Conservation (phyloP, 2,329 filamentous ascomycete species). For the Aureobasidium sp. region DNA sequence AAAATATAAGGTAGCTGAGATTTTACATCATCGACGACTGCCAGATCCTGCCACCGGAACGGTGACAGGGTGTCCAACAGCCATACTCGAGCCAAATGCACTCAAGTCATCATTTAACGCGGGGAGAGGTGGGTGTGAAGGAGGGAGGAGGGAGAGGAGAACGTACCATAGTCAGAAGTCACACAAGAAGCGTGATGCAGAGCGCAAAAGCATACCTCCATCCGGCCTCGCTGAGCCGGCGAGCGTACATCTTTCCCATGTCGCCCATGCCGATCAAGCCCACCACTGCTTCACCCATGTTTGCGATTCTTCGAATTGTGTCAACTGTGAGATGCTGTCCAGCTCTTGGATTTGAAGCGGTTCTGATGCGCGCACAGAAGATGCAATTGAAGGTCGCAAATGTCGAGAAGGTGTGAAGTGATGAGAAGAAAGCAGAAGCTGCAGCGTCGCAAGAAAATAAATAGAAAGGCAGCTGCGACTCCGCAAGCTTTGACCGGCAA, state of each 20-base stretch:
- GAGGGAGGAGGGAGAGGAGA: constrained; percentile 9
- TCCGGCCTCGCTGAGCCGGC: constrained; percentile 76
- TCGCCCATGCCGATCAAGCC: constrained; percentile 99
- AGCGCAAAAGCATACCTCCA: constrained; percentile 67
- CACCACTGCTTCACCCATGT: constrained; percentile 62
- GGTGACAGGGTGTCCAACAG: constrained; percentile 53
- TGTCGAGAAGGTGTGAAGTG: neutral
- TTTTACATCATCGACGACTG: constrained; percentile 94
- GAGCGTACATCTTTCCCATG: constrained; percentile 98
- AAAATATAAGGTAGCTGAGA: constrained; percentile 94
- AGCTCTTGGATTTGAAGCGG: neutral
- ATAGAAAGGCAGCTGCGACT: neutral
- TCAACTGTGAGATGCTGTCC: neutral
- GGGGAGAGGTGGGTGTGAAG: constrained; percentile 9
- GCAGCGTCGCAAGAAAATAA: constrained; percentile 8
- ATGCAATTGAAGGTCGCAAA: neutral
- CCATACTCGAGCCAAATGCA: constrained; percentile 99
- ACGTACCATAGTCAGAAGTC: constrained; percentile 27
- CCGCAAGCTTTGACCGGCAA: neutral
- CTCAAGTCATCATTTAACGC: constrained; percentile 92
- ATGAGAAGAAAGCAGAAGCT: constrained; percentile 6
- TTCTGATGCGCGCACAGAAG: constrained; percentile 1
- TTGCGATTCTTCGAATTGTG: constrained; percentile 19
- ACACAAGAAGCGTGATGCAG: constrained; percentile 15
- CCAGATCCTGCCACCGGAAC: constrained; percentile 56